Conservation (phyloP, 78 protist species). For the Pigoraptor vietnamica region DNA sequence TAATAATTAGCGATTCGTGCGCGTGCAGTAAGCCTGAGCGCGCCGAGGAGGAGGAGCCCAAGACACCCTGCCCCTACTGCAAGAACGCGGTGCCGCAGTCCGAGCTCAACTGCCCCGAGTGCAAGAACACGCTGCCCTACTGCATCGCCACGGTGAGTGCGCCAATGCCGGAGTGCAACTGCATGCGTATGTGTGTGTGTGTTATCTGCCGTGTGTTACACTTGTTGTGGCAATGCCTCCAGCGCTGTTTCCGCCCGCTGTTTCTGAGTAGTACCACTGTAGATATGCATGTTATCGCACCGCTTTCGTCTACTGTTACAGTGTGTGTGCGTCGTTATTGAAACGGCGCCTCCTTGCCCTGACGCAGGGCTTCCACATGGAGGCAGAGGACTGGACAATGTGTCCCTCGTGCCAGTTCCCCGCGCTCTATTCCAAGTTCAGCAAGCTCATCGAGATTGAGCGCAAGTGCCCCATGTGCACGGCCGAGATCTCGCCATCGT, state of each 20-base stretch:
- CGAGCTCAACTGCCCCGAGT: neutral
- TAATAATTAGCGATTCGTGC: too few species aligned
- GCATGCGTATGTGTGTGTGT: too few species aligned
- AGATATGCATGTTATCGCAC: too few species aligned
- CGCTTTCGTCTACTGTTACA: too few species aligned
- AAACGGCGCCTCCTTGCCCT: too few species aligned
- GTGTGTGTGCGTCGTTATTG: neutral
- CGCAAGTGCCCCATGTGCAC: neutral
- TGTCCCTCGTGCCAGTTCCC: neutral
- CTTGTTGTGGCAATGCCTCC: too few species aligned
- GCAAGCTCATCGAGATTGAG: neutral
- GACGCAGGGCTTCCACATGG: neutral
- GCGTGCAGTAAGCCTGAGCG: neutral
- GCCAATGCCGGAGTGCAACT: neutral
- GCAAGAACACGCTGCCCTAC: neutral
- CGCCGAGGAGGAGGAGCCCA: neutral
- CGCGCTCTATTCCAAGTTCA: neutral
- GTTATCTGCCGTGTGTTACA: too few species aligned
- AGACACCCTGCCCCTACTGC: neutral
- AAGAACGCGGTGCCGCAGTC: neutral
- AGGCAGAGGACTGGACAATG: neutral
- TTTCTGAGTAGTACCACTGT: too few species aligned
- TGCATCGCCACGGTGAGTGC: neutral
- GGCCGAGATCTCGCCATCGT: neutral
- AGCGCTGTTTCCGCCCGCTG: too few species aligned